Base-by-base conservation (phyloP, 163 green algal genomes). In the Trebouxiophyceae sp. region DNA sequence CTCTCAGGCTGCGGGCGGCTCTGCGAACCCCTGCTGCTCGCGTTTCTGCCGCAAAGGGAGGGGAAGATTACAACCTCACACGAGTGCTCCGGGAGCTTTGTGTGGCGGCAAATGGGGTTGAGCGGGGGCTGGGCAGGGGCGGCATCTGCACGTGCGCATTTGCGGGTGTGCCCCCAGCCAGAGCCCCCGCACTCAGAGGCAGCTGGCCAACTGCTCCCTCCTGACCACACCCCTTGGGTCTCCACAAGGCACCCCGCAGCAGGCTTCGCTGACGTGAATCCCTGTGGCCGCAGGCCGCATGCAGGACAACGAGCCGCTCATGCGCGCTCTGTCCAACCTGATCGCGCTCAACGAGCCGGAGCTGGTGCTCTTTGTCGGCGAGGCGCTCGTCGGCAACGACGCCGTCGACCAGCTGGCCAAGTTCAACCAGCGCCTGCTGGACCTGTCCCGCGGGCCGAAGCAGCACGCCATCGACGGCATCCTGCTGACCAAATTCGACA, bases 251-350 rank as follows among this genome's bases (percentile, higher is more conserved):
- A n/a, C n/a, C n/a, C n/a, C n/a, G n/a, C n/a, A n/a, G n/a, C n/a
- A n/a, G n/a, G n/a, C n/a, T n/a, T n/a, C n/a, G n/a, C n/a, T n/a
- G n/a, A n/a, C n/a, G n/a, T n/a, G n/a, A n/a, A n/a, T 50, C 19
- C 39, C 12, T 50, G 39, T 12, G 19, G 12, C 39, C 32, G 54
- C 68, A 66, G 57, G 67, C 16, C 64, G 70, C 34, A 78, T 81
- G 66, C 91, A 97, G 85, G 95, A 99, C 81, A 99, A 99, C 77
- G 93, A 99, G 87, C 95, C 95, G 3, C 86, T 99, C 23, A 99
- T 99, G 95, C 84, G 92, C 22, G 88, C 95, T 22, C 84, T 99
- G 50, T 86, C 84, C 67, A 94, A 88, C 63, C 85, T 99, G 2
- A 95, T 99, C 80, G 86, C 81, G 65, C 63, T 95, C 7, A 99